Evolutionary conservation across 163 green algal species (phyloP), one percentile per base, ranked within the genome.

Genomic region (Chlamydomonas reinhardtii): DNA sequence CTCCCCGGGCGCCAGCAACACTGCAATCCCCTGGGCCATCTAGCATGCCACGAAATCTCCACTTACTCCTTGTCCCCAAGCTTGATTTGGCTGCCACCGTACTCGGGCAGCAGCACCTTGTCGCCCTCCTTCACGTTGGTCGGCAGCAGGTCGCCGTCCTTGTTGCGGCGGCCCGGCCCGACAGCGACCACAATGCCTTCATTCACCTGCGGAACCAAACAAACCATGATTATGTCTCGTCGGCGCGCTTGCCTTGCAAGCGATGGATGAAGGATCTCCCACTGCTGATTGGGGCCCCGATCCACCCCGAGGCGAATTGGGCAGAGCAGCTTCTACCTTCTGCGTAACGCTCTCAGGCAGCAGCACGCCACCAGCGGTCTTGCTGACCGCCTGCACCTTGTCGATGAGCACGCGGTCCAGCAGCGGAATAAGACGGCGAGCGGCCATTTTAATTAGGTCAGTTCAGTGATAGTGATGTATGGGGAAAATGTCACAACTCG

Each of bases 21-120:
- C n/a, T n/a, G n/a, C n/a, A n/a, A n/a, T n/a, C n/a, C n/a, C n/a
- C n/a, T n/a, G n/a, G 19, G 6, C 48, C 9, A 56, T 17, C 5
- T 17, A 56, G 5, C 6, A 17, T 56, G 14, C 48, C 48, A 2
- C 11, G 2, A 9, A 56, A 14, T 56, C 11, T 2, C 48, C 12
- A 70, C 62, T 97, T 86, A 98, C 95, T 98, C 96, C 74, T 97
- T 97, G 35, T 94, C 94, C 27, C 96, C 82, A 61, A 98, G 91
- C 93, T 98, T 98, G 43, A 99, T 79, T 29, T 88, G 74, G 69
- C 86, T 93, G 73, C 97, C 97, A 24, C 97, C 97, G 88, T 97
- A 99, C 81, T 98, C 96, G 68, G 97, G 97, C 48, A 99, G 94
- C 82, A 99, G 86, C 29, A 99, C 97, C 72, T 94, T 97, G 92